Evolutionary conservation across 176 grass and related monocot species (phyloP).

Genomic region (Rhynchospora pubera): DNA sequence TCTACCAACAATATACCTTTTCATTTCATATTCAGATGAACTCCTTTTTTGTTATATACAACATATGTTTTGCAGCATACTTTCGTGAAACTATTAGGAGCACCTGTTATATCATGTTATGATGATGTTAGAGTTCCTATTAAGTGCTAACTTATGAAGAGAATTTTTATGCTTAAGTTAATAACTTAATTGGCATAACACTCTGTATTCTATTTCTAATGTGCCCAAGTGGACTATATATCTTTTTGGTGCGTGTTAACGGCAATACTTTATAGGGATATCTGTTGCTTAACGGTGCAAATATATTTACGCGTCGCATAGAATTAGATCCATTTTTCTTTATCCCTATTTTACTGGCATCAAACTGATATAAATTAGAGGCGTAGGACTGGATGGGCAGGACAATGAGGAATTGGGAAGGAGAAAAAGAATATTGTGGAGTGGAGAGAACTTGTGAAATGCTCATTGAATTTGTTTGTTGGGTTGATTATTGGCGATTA

Average conservation of each 20-base stretch:
- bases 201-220: not conserved
- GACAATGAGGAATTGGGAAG: not conserved
- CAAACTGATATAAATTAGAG: not conserved
- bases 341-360: not conserved
- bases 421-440: not conserved
- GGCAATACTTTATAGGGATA: too few species aligned
- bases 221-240: not conserved
- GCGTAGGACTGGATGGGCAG: not conserved
- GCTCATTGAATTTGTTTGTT: not conserved
- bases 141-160: not conserved
- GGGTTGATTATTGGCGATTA: not conserved
- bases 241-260: not conserved
- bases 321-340: not conserved
- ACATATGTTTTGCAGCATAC: not conserved
- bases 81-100: not conserved
- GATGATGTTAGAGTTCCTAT: conserved; percentile 17
- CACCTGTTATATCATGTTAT: not conserved
- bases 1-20: not conserved
- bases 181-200: not conserved
- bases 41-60: not conserved
- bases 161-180: not conserved
- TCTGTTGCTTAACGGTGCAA: too few species aligned
- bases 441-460: not conserved
- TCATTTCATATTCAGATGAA: not conserved
- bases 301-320: too few species aligned